Evolutionary conservation across 2,329 filamentous ascomycete genomes (phyloP), one percentile per base, ranked within the genome.

Genomic region (Chalara sp.): DNA sequence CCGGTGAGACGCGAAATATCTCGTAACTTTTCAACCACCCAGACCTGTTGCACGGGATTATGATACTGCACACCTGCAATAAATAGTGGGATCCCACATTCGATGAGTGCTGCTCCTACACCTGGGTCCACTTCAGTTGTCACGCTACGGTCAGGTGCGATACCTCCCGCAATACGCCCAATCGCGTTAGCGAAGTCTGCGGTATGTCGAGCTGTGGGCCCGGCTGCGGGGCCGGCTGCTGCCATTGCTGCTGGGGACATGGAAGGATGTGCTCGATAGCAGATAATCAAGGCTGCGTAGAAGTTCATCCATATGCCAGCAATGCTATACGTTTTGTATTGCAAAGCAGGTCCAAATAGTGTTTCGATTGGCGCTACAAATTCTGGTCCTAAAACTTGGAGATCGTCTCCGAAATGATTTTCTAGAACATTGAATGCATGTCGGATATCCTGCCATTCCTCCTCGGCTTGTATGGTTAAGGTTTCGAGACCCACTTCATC

Each of bases 241-340:
- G 90, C 80, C 81, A 95, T 59, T 35, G 90, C 87, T 6, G 91
- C 84, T 0, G 92, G 89, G 1, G 91, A 92, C 90, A 96, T 96
- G 29, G 80, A 80, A 0, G 93, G 93, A 59, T 96, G 91, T 1
- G 84, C 77, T 33, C 93, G 80, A 53, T 92, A 75, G n/a, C 93
- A 77, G 49, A 91, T 77, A 52, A 97, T 92, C 44, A 89, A 76
- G 0, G 85, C 84, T 75, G 92, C 88, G 67, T 95, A 87, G 66
- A 88, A 92, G 56, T 91, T 86, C 63, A 87, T 83, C 89, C 90
- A 96, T 28, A 96, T 76, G 33, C 87, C 86, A 3, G 87, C 88
- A 56, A 97, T 86, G n/a, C 86, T 84, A 65, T 89, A 92, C 2
- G 87, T 92, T 32, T 88, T 81, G 64, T 95, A 96, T 56, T 89